These are phyloP conservation scores for Pseudocohnilembus persalinus DNA, from an alignment of 169 alveolate genomes.

Conservation along the genomic window DNA sequence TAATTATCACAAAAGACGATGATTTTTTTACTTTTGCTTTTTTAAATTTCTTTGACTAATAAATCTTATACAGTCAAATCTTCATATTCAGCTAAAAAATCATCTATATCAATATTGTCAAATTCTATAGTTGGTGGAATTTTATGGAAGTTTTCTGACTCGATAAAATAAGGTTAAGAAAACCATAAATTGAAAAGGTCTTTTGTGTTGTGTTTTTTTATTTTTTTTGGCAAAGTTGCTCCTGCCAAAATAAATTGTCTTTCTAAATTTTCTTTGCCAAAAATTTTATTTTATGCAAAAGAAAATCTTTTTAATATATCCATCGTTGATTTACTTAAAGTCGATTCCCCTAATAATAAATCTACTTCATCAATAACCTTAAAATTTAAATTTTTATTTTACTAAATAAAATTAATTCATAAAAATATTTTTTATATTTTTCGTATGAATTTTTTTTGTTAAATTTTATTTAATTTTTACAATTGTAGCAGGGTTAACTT, in stretches of 20 bases:
- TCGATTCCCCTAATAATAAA: slow-evolving; percentile 19
- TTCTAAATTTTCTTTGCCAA: not conserved
- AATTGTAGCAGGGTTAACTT: not conserved
- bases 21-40: not conserved
- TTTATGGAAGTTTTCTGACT: slow-evolving; percentile 18
- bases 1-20: slow-evolving; percentile 7
- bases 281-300: too few species aligned
- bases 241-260: slow-evolving; percentile 19
- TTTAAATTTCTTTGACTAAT: not conserved
- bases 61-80: not conserved
- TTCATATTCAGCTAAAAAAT: slow-evolving; percentile 1
- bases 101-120: not conserved
- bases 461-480: too few species aligned
- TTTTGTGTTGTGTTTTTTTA: not conserved
- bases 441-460: too few species aligned
- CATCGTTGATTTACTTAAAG: not conserved
- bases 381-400: not conserved
- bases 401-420: too few species aligned
- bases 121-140: slow-evolving; percentile 1
- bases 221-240: slow-evolving; percentile 18
- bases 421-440: too few species aligned
- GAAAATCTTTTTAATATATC: slow-evolving; percentile 7
- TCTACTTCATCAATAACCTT: slow-evolving; percentile 28
- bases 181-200: slow-evolving; percentile 1
- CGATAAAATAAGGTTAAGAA: not conserved